phyloP scores from a whole-genome alignment of 305 asterid species.

The Fraxinus albicans region DNA sequence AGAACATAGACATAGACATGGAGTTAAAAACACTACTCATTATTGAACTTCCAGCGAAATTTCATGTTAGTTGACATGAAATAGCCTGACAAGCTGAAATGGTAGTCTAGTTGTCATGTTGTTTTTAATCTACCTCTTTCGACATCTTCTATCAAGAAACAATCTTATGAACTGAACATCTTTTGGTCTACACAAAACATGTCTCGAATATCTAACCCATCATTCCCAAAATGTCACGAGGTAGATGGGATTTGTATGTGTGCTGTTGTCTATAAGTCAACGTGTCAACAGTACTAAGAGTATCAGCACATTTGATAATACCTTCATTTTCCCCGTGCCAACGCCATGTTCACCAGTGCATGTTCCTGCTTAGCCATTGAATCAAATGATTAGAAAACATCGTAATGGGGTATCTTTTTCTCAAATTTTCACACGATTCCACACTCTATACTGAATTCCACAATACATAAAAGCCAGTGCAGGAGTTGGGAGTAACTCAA shows the following conservation, averaged over 20 bases:
- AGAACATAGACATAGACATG: not conserved
- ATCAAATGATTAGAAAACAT: not conserved
- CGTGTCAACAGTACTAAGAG: not conserved
- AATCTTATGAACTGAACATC: not conserved
- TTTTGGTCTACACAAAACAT: not conserved
- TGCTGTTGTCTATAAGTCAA: not conserved
- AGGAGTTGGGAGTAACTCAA: not conserved
- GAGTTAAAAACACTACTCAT: not conserved
- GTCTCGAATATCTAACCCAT: not conserved
- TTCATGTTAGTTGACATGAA: not conserved
- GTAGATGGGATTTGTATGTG: not conserved
- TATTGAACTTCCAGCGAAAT: not conserved
- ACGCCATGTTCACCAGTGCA: slow-evolving; percentile 99
- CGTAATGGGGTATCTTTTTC: not conserved
- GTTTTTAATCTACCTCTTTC: not conserved
- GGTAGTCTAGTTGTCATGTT: not conserved
- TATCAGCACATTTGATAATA: slow-evolving; percentile 24
- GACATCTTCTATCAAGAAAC: not conserved
- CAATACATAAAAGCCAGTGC: not conserved
- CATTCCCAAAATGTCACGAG: not conserved
- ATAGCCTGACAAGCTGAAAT: not conserved
- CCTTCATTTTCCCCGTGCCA: slow-evolving; percentile 99
- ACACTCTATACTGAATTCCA: not conserved
- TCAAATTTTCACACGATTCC: not conserved
- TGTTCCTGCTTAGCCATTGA: slow-evolving; percentile 57